phyloP scores from a whole-genome alignment of 176 grass and related monocot genomes.

The Phoenix dactylifera region DNA sequence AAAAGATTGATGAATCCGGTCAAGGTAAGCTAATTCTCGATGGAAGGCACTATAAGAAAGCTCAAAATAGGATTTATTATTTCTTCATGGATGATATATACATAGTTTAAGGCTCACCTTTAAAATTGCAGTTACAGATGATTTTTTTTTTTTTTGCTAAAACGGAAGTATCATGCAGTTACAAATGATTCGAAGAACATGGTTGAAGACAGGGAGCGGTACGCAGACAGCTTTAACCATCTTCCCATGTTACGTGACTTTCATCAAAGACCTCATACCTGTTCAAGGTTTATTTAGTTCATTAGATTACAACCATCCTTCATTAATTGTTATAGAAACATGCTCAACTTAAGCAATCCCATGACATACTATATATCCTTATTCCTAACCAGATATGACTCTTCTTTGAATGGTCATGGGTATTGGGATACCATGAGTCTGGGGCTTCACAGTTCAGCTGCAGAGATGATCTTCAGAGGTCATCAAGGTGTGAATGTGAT shows the following conservation, averaged over 20 bases:
- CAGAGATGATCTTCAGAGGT: no score
- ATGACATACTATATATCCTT: not conserved
- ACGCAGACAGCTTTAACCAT: not conserved
- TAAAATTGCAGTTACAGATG: not conserved
- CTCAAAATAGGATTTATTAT: no score
- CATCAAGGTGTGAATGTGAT: not conserved
- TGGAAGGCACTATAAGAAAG: no score
- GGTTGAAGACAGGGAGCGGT: not conserved
- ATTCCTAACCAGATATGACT: not conserved
- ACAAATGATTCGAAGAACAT: not conserved
- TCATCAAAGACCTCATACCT: not conserved
- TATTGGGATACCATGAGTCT: not conserved
- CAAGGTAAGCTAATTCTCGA: conserved; percentile 18
- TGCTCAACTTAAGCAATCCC: no score
- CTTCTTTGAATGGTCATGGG: not conserved
- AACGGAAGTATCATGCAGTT: not conserved
- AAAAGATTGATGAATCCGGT: conserved; percentile 46
- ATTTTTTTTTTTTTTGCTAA: no score
- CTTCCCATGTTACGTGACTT: not conserved
- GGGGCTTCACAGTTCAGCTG: no score
- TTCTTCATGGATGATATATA: no score
- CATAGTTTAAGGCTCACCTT: not conserved
- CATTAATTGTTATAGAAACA: no score
- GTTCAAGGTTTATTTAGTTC: not conserved
- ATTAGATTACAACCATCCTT: not conserved